Conservation (phyloP, 306 rosid species). For the Alnus rubra region DNA sequence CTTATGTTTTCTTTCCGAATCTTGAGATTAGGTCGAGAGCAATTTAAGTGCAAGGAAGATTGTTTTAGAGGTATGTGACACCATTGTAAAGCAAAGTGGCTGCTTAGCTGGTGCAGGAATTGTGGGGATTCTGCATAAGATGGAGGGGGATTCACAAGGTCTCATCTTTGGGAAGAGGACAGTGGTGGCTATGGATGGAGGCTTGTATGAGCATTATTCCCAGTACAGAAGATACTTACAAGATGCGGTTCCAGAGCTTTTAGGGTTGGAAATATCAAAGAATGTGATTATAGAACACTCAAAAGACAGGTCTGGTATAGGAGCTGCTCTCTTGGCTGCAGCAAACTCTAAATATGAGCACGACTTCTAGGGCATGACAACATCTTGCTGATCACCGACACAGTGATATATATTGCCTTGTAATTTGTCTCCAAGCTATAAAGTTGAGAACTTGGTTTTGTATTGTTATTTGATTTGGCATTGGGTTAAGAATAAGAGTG, state of each 20-base stretch:
- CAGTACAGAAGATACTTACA: constrained; percentile 68
- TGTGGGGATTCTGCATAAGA: constrained; percentile 80
- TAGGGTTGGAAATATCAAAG: constrained; percentile 63
- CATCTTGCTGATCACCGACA: not conserved
- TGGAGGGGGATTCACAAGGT: constrained; percentile 73
- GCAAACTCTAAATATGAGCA: constrained; percentile 69
- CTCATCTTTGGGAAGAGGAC: constrained; percentile 67
- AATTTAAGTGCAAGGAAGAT: too few relatives aligned
- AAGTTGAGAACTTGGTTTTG: not conserved
- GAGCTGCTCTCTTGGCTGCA: too few relatives aligned
- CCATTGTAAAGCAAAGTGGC: constrained; percentile 80
- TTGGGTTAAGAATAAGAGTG: constrained; percentile 18
- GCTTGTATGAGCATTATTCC: constrained; percentile 77
- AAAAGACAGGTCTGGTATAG: constrained; percentile 92
- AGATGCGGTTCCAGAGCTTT: constrained; percentile 59
- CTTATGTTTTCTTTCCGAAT: too few relatives aligned
- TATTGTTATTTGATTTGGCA: constrained; percentile 12
- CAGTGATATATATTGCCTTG: not conserved
- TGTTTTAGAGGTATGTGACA: too few relatives aligned
- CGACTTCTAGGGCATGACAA: constrained; percentile 24
- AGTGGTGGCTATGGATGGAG: constrained; percentile 95
- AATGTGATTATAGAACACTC: constrained; percentile 64
- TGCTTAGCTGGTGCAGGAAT: constrained; percentile 95
- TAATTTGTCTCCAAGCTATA: constrained; percentile 7
- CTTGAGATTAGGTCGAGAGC: too few relatives aligned